Conservation (phyloP, 2,329 filamentous ascomycete genomes). For the Pseudogymnoascus sp. region DNA sequence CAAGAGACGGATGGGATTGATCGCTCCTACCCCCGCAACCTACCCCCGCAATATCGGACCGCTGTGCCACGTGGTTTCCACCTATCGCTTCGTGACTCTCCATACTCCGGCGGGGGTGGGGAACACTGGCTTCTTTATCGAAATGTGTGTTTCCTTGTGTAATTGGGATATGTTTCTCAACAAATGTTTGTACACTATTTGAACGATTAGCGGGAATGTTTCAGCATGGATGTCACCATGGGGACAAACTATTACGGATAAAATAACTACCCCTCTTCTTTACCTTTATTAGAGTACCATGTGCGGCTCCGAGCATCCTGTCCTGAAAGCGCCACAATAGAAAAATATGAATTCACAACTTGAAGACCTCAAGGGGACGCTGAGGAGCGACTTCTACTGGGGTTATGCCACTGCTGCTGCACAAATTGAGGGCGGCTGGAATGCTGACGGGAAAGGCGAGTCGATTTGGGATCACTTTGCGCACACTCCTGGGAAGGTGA, state of each 20-base stretch:
- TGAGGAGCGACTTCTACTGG: constrained; percentile 66
- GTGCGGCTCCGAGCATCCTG: neutral
- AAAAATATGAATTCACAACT: constrained; percentile 10
- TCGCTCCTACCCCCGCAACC: neutral
- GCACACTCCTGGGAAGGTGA: constrained; percentile 32
- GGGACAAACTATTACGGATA: no score
- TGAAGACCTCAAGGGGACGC: constrained; percentile 24
- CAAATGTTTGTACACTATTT: neutral
- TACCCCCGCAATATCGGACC: neutral
- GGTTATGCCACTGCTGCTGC: constrained; percentile 68
- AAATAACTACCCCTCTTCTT: no score
- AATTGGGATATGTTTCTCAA: neutral
- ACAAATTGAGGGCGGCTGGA: constrained; percentile 37
- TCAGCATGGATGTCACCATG: neutral
- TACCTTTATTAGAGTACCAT: constrained; percentile 2
- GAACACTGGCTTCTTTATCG: neutral
- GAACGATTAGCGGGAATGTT: neutral
- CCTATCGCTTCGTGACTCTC: neutral
- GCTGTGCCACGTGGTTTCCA: neutral
- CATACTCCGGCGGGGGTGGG: neutral
- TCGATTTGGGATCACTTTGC: constrained; percentile 36
- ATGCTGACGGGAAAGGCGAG: constrained; percentile 33
- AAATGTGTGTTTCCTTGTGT: neutral
- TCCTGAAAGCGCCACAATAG: neutral
- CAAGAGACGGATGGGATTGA: neutral